Evolutionary conservation across 768 basidiomycete species (phyloP), one percentile per base, ranked within the genome.

Genomic region (Suillus ampliporus): DNA sequence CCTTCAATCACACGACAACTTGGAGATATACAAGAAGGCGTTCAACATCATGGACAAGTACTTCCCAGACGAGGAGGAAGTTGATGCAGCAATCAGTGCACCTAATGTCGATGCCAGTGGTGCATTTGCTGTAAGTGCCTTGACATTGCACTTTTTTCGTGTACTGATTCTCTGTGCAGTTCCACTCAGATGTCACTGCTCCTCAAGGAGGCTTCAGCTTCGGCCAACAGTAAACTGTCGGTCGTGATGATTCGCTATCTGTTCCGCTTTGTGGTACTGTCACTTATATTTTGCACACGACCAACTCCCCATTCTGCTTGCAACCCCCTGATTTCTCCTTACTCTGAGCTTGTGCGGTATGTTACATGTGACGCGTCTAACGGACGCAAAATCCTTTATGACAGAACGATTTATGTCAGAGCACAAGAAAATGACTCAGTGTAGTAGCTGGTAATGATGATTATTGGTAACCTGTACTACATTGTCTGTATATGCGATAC

Each of bases 21-120:
- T 98, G 78, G 97, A 99, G 70, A 99, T 99, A 71, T 99, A 99
- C 82, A 98, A 98, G 87, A 99, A 99, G 82, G 97, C 96, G 46
- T 99, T 95, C 84, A 94, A 94, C 77, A 97, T 94, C 72, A 94
- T 94, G 91, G 91, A 94, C 81, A 96, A 96, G 74, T 97, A 97
- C 82, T 97, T 97, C 91, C 94, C 95, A 38, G 95, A 96, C 66
- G 97, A 99, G 72, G 97, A 98, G 74, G 97, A 96, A 53, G 84
- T 92, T 57, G 94, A 94, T 72, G 88, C 92, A 58, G 90, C 86
- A 23, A 89, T 94, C 69, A 84, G 81, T 57, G 89, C 88, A n/a
- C 86, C 93, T 19, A 86, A 83, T 48, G 88, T 93, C 14, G 90
- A 93, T 65, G 79, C 89, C 28, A 79, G 86, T 35, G 91, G 90